Evolutionary conservation across 2,329 filamentous ascomycete genomes (phyloP).

Genomic region (Cadophora malorum): DNA sequence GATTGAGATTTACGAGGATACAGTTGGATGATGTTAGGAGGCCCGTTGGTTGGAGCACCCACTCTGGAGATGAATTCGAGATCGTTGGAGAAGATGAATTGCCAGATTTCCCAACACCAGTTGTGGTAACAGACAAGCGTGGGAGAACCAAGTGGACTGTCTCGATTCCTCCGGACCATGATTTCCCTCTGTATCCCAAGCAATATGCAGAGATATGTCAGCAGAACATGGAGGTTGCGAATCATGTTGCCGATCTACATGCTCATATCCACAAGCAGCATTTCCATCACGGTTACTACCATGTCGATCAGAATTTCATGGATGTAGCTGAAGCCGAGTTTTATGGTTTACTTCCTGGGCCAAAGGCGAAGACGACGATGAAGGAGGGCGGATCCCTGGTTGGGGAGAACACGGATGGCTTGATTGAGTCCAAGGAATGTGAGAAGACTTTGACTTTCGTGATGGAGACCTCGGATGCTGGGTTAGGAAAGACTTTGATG

Average conservation of each 20-base stretch:
- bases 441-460: conserved; percentile 77
- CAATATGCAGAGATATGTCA: conserved; percentile 75
- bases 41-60: conserved; percentile 48
- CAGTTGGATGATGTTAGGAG: conserved; percentile 38
- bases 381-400: conserved; percentile 50
- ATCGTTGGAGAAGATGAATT: conserved; percentile 70
- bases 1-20: conserved; percentile 40
- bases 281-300: conserved; percentile 61
- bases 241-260: conserved; percentile 59
- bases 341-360: conserved; percentile 61
- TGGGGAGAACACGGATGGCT: conserved; percentile 53
- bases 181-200: conserved; percentile 69
- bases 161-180: conserved; percentile 70
- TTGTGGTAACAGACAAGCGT: conserved; percentile 69
- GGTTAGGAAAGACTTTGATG: conserved; percentile 78
- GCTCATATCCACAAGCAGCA: conserved; percentile 52
- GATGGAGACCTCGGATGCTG: conserved; percentile 75
- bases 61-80: conserved; percentile 61
- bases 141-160: conserved; percentile 80
- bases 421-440: conserved; percentile 64
- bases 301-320: conserved; percentile 71
- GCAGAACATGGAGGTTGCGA: conserved; percentile 70
- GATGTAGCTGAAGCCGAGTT: conserved; percentile 76
- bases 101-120: conserved; percentile 75
- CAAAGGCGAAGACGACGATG: conserved; percentile 44